Evolutionary conservation across 805 yeast genomes (phyloP), one percentile per base, ranked within the genome.

Genomic region (Yamadazyma sp.): DNA sequence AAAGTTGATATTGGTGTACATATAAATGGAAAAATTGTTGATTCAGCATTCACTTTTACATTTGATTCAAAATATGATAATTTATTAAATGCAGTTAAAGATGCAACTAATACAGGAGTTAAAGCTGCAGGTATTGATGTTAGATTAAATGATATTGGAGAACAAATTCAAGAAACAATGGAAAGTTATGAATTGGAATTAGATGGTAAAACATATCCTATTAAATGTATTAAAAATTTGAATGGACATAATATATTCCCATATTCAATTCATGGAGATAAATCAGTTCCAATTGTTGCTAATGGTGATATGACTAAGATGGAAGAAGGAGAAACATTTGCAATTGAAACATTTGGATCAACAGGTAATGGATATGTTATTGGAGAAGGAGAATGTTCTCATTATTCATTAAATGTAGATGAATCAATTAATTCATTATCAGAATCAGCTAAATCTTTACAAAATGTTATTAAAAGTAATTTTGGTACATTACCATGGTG

Each of bases 261-360:
- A 37, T 89, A 71, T 62, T 71, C 69, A 35, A 93, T 93, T 52
- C 99, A 93, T 60, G 93, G 89, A 27, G 97, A 96, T 44, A 93
- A 93, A 60, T 80, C 94, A 17, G 98, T 93, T 30, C 99, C 99
- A 12, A 93, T 93, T 52, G 95, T 93, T 23, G 83, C 89, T 52
- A 86, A 86, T 52, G 91, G 88, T 6, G 98, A 93, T 58, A 76
- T 76, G 60, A 93, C 98, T 8, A 91, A 91, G 73, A 91, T 93
- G 96, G 99, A 93, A 60, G 99, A 93, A 68, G 96, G 96, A 44
- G 98, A 93, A 61, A 82, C 87, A 2, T 91, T 86, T 70, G 99
- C 99, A 42, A 91, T 93, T 54, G 99, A 93, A 65, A 93, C 99
- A 3, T 93, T 93, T 55, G 98, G 98, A 9, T 77, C 96, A 28